Percentiles rank a stretch among this genome's conserved stretches.
phyloP scores from a whole-genome alignment of 1,139 yeast genomes.

The Candida frijolesensis region DNA sequence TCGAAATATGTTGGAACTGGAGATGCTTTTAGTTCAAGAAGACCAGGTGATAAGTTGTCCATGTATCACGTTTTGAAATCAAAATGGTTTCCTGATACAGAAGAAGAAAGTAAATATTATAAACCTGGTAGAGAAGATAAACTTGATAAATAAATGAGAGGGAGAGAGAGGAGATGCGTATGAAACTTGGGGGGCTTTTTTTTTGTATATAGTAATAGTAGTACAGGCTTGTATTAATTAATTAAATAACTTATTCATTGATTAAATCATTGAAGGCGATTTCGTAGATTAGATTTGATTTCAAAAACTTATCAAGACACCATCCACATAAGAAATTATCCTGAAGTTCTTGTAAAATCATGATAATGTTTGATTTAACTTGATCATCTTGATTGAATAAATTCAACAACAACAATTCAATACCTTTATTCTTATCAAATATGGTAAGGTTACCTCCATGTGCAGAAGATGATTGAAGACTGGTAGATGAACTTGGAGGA shows the following conservation, averaged over 20 bases:
- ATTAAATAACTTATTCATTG: constrained; percentile 7
- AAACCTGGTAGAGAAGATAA: constrained; percentile 17
- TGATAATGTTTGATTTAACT: constrained; percentile 42
- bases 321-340: constrained; percentile 51
- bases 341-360: constrained; percentile 49
- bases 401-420: constrained; percentile 42
- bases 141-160: constrained; percentile 9
- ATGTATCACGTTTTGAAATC: constrained; percentile 33
- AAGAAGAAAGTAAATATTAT: constrained; percentile 16
- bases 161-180: neutral
- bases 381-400: constrained; percentile 40
- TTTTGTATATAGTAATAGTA: constrained; percentile 5
- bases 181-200: neutral
- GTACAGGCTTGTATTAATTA: neutral
- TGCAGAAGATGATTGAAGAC: constrained; percentile 39
- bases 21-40: constrained; percentile 54
- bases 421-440: constrained; percentile 50
- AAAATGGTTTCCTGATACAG: constrained; percentile 18
- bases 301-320: constrained; percentile 44
- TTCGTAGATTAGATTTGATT: constrained; percentile 44
- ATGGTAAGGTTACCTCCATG: constrained; percentile 48
- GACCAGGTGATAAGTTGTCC: constrained; percentile 48
- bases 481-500: constrained; percentile 47
- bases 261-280: constrained; percentile 43
- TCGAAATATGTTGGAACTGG: constrained; percentile 72